A percentile compares a stretch with the other conserved stretches of the same genome.
These are phyloP conservation scores for Bolboschoenus planiculmis DNA, from an alignment of 176 grass and related monocot genomes.

Conservation along the genomic window DNA sequence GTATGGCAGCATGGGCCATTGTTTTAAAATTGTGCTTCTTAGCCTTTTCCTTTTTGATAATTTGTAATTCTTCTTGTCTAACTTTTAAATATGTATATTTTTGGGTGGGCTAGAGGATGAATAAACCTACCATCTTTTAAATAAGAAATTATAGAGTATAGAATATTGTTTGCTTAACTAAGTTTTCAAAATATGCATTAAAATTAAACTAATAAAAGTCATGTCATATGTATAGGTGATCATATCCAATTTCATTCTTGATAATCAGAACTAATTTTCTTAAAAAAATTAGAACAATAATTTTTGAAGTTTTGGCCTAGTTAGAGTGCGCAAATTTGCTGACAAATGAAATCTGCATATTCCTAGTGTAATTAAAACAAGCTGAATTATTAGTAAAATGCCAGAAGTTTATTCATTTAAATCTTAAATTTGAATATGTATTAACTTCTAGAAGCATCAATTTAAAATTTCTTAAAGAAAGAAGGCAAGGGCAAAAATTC, in stretches of 20 bases:
- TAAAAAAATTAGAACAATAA: not conserved
- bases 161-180: not conserved
- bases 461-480: not conserved
- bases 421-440: conserved; percentile 5
- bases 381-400: not conserved
- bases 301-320: not conserved
- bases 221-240: not conserved
- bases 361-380: not conserved
- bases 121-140: not conserved
- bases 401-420: not conserved
- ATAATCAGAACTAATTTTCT: not conserved
- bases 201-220: too few relatives aligned
- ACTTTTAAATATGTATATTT: not conserved
- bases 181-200: not conserved
- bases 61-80: not conserved
- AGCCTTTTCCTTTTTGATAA: not conserved
- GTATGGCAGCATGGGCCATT: not conserved
- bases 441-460: not conserved
- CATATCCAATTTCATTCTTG: not conserved
- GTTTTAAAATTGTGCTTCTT: not conserved
- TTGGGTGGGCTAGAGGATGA: not conserved
- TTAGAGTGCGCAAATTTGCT: not conserved
- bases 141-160: not conserved
- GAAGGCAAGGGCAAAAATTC: not conserved
- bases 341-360: not conserved